A percentile compares a stretch with the other conserved stretches of the same genome.
Conservation (phyloP, 2,329 filamentous ascomycete species). For the Cladosporium velox region DNA sequence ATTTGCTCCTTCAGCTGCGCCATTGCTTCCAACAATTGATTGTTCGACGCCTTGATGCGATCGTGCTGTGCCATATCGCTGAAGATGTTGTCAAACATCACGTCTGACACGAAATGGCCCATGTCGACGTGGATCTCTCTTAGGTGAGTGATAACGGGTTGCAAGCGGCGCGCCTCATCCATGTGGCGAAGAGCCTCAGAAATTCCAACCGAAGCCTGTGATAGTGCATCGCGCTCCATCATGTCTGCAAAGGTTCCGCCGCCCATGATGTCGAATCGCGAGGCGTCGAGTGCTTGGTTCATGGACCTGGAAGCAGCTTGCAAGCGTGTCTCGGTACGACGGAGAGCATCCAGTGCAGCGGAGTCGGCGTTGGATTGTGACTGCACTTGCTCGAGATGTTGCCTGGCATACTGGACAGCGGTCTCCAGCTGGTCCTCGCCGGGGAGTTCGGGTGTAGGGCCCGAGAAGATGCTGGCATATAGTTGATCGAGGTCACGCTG, state of each 20-base stretch:
- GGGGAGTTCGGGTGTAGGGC: slow-evolving; percentile 55
- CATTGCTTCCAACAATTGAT: slow-evolving; percentile 28
- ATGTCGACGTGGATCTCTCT: slow-evolving; percentile 32
- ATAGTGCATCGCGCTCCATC: slow-evolving; percentile 57
- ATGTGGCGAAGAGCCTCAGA: slow-evolving; percentile 27
- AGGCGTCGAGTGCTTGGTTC: slow-evolving; percentile 46
- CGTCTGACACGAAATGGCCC: slow-evolving; percentile 34
- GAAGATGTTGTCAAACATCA: slow-evolving; percentile 38
- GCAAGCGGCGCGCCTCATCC: slow-evolving; percentile 28
- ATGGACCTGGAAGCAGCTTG: slow-evolving; percentile 42
- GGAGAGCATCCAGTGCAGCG: slow-evolving; percentile 40
- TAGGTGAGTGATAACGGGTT: slow-evolving; percentile 29
- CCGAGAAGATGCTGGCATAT: slow-evolving; percentile 57
- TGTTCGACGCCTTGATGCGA: slow-evolving; percentile 29
- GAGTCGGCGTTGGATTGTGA: slow-evolving; percentile 44
- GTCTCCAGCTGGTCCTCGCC: slow-evolving; percentile 55
- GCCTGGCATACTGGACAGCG: slow-evolving; percentile 39
- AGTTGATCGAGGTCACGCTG: slow-evolving; percentile 54
- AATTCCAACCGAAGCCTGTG: slow-evolving; percentile 13
- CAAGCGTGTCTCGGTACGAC: slow-evolving; percentile 44
- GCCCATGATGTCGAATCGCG: slow-evolving; percentile 53
- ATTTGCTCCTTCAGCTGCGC: slow-evolving; percentile 29
- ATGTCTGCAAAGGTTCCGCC: slow-evolving; percentile 53
- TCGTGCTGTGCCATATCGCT: slow-evolving; percentile 35
- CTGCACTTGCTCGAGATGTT: slow-evolving; percentile 44